A percentile compares a stretch with the other conserved stretches of the same genome.
phyloP scores from a whole-genome alignment of 2,329 filamentous ascomycete genomes.

The Cercospora sojina region DNA sequence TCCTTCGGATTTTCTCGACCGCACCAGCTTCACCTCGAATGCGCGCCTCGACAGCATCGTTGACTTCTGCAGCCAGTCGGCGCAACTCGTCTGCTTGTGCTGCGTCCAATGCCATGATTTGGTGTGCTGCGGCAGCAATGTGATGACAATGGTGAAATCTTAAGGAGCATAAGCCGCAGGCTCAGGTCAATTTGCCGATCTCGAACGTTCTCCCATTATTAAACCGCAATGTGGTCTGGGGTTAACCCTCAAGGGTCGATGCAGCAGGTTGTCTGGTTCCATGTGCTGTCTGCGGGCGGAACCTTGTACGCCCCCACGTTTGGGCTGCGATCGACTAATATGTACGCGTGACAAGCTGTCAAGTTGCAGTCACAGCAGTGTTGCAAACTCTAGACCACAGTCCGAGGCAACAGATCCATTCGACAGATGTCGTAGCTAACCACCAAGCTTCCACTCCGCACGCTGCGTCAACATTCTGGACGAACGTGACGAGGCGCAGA shows the following conservation, averaged over 20 bases:
- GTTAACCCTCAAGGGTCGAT: neutral
- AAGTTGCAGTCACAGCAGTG: neutral
- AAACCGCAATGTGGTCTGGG: neutral
- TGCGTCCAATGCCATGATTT: constrained; percentile 5
- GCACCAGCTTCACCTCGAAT: constrained; percentile 14
- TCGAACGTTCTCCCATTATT: neutral
- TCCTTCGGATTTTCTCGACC: constrained; percentile 9
- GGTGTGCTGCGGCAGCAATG: neutral
- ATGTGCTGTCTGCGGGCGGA: neutral
- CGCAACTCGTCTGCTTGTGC: constrained; percentile 9
- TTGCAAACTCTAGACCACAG: neutral
- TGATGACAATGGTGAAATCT: neutral
- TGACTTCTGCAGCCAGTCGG: constrained; percentile 8
- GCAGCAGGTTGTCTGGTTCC: neutral
- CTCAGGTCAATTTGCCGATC: neutral
- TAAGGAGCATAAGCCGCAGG: neutral
- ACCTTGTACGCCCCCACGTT: neutral
- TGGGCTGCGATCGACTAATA: neutral
- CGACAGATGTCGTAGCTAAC: neutral
- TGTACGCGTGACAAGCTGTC: neutral
- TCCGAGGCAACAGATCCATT: neutral
- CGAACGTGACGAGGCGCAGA: neutral
- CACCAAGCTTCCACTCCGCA: neutral
- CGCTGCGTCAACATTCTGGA: neutral
- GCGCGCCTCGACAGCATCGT: constrained; percentile 13